A percentile compares a stretch with the other conserved stretches of the same genome.
phyloP scores from a whole-genome alignment of 257 asterid genomes.

The Leonotis leonurus region DNA sequence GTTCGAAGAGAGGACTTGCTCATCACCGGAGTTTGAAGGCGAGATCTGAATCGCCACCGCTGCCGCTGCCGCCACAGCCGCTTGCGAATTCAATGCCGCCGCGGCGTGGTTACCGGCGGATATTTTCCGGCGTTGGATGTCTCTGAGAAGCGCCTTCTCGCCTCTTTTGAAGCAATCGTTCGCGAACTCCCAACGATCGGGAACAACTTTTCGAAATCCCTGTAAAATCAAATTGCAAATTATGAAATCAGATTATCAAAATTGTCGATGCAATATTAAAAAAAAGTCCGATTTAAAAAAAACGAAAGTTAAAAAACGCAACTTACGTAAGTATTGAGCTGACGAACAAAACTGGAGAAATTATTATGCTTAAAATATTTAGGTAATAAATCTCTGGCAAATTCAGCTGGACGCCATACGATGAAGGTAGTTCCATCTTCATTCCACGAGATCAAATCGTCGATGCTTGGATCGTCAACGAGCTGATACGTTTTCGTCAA shows the following conservation, averaged over 20 bases:
- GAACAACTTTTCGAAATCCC: conserved; percentile 87
- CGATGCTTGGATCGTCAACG: conserved; percentile 57
- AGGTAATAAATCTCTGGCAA: conserved; percentile 76
- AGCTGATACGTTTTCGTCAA: conserved; percentile 71
- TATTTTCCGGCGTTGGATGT: conserved; percentile 75
- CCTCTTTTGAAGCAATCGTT: conserved; percentile 64
- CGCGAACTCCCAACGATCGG: conserved; percentile 90
- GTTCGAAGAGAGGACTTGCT: conserved; percentile 70
- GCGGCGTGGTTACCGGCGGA: conserved; percentile 15
- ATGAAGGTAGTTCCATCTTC: conserved; percentile 76
- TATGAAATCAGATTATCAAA: neutral
- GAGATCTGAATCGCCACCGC: conserved; percentile 29
- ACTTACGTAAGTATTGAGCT: conserved; percentile 74
- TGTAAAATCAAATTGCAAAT: conserved; percentile 12
- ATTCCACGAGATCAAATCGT: conserved; percentile 85
- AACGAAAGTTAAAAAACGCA: neutral
- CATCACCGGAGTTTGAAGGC: conserved; percentile 65
- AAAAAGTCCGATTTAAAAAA: neutral
- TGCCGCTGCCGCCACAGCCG: conserved; percentile 16
- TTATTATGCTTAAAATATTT: conserved; percentile 84
- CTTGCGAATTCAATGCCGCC: too few relatives aligned
- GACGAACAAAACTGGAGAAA: conserved; percentile 90
- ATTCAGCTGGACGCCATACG: conserved; percentile 88
- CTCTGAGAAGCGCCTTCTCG: conserved; percentile 48
- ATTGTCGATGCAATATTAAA: neutral